Base-by-base conservation (phyloP, 1,139 yeast genomes). In the Pneumocystis murina region DNA sequence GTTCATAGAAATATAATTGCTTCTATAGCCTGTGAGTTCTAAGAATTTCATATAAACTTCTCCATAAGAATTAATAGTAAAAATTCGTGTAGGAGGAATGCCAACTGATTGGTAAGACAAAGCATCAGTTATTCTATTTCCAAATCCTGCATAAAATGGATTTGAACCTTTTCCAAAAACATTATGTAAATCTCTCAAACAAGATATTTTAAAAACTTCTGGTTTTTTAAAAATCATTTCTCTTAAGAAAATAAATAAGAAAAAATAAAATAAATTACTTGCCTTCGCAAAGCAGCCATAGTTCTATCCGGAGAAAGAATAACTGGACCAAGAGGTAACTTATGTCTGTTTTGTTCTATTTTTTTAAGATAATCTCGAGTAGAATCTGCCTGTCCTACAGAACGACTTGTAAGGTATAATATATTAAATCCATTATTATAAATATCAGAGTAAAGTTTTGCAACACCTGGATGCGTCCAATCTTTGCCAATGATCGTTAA, bases 401-500 rank as follows among this genome's bases (percentile, higher is more conserved):
- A 86, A 69, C 99, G 80, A 0, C 98, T 95, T 0, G 98, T 94
- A 69, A 94, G 78, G 73, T 94, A 94, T 81, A 94, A 81, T 64
- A 94, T 85, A 71, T 92, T 90, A 76, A 92, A 94, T 0, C 98
- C 98, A 72, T 94, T 94, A 65, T 80, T 78, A 61, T 81, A 74
- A 67, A 94, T 92, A 73, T 94, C 98, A 36, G 84, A 84, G 73
- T 91, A 94, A 66, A 94, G 77, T 69, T 84, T 85, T 1, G 97
- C 96, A 59, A 94, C 98, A 33, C 98, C 99, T 0, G 85, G 82
- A 73, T 94, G 99, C 0, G 98, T 94, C 98, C 98, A 94, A 75
- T 94, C 99, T 69, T 90, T 82, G 1, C 99, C 99, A 61, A 94
- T 78, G 82, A 92, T 84, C 43, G 95, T 91, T 73, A 92, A 78